phyloP scores from a whole-genome alignment of 202 grass and related monocot genomes.

The Digitaria exilis region DNA sequence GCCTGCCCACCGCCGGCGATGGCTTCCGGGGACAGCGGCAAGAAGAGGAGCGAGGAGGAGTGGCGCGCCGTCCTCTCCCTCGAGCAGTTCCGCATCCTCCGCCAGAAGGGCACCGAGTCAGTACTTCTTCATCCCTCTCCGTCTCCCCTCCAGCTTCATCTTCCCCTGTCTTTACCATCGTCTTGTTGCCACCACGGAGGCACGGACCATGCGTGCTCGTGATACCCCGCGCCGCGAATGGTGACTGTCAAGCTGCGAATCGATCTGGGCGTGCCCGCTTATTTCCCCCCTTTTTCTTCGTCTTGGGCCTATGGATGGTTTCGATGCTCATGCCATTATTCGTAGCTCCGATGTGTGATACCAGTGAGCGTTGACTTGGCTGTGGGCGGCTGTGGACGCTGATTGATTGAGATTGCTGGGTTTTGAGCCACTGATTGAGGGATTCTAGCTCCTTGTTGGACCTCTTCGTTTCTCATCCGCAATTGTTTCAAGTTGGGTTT shows the following conservation, averaged over 20 bases:
- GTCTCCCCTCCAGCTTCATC: background rate
- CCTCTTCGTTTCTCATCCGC: background rate
- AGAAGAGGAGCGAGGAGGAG: constrained; percentile 77
- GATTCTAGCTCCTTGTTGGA: background rate
- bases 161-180: background rate
- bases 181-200: background rate
- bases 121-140: background rate
- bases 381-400: background rate
- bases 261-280: background rate
- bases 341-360: background rate
- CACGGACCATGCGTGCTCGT: background rate
- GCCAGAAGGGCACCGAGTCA: constrained; percentile 93
- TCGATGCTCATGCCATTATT: background rate
- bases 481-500: background rate
- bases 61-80: constrained; percentile 83
- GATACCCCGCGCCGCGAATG: background rate
- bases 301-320: background rate
- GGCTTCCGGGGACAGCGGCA: constrained; percentile 41
- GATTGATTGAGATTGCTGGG: background rate
- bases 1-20: constrained; percentile 4
- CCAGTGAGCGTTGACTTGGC: background rate
- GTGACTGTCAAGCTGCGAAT: background rate
- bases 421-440: background rate
- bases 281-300: background rate
- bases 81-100: constrained; percentile 97